Conservation (phyloP, 2,329 filamentous ascomycete genomes). For the Pestalotiopsis sp. region DNA sequence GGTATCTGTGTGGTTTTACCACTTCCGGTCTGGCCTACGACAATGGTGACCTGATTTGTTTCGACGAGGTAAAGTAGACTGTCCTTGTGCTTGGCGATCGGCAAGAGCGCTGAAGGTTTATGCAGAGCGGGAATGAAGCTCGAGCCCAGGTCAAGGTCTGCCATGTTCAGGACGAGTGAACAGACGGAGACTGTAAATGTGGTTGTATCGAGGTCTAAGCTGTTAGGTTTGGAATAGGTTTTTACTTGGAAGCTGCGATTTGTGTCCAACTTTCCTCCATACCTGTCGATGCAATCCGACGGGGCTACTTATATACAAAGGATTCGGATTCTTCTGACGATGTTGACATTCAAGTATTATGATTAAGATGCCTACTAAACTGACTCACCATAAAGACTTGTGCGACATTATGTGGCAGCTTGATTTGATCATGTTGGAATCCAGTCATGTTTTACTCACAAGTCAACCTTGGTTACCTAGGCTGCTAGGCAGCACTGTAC, state of each 20-base stretch:
- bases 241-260: not conserved
- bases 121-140: conserved; percentile 80
- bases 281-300: no score
- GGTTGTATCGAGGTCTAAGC: not conserved
- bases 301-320: no score
- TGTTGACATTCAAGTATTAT: not conserved
- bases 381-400: no score
- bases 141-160: conserved; percentile 59
- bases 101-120: conserved; percentile 81
- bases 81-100: conserved; percentile 82
- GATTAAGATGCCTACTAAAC: no score
- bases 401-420: no score
- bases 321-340: not conserved
- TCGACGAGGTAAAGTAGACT: conserved; percentile 85
- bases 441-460: no score
- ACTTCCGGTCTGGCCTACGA: conserved; percentile 92
- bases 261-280: not conserved
- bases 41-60: conserved; percentile 79
- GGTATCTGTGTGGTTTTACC: conserved; percentile 97
- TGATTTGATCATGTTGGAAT: no score
- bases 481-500: no score
- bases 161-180: conserved; percentile 41
- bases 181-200: not conserved
- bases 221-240: not conserved
- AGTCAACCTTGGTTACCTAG: no score